phyloP scores from a whole-genome alignment of 1,139 yeast genomes.

The Saccharomycopsis phalli region DNA sequence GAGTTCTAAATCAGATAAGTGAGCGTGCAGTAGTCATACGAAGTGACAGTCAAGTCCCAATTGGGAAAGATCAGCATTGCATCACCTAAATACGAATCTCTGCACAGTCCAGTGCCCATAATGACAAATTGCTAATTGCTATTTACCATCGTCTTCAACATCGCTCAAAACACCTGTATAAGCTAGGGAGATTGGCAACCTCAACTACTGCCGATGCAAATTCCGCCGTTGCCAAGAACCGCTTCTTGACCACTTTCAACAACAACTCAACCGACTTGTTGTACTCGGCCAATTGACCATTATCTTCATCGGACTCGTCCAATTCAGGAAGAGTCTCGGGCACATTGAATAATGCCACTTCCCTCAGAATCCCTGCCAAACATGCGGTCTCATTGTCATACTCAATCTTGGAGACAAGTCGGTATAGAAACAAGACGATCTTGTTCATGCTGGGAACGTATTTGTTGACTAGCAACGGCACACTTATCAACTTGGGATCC shows the following conservation, averaged over 20 bases:
- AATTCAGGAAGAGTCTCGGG: constrained; percentile 45
- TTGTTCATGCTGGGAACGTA: constrained; percentile 57
- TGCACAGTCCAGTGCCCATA: no score
- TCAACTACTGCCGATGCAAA: constrained; percentile 56
- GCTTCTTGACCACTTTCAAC: constrained; percentile 57
- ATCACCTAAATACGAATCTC: no score
- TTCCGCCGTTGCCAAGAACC: constrained; percentile 55
- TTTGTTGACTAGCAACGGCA: constrained; percentile 64
- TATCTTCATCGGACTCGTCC: constrained; percentile 21
- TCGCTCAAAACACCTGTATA: constrained; percentile 87
- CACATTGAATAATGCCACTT: constrained; percentile 63
- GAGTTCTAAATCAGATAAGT: no score
- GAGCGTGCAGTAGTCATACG: neutral
- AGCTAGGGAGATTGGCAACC: constrained; percentile 85
- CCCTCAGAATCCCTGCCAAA: constrained; percentile 51
- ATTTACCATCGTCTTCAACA: constrained; percentile 42
- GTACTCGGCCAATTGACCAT: constrained; percentile 23
- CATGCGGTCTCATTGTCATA: constrained; percentile 66
- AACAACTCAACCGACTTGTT: constrained; percentile 31
- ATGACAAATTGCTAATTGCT: no score
- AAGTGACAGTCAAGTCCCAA: no score
- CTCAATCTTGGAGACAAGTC: constrained; percentile 49
- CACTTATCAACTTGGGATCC: constrained; percentile 32
- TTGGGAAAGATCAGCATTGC: no score
- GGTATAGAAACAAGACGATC: constrained; percentile 56